Evolutionary conservation across 257 asterid species (phyloP).

Genomic region (Prunella vulgaris): DNA sequence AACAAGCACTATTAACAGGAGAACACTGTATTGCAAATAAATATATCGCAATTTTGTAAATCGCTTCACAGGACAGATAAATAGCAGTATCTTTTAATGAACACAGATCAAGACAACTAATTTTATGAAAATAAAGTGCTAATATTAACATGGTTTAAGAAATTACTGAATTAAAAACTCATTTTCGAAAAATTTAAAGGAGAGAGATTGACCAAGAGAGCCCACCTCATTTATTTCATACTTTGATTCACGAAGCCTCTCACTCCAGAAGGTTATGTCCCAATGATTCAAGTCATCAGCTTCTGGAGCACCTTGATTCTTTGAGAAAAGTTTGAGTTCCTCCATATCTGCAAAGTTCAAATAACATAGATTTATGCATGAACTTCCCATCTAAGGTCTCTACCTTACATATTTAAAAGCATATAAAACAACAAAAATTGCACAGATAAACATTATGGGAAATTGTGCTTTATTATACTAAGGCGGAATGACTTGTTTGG

Average conservation of each 20-base stretch:
- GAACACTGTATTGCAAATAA: background rate
- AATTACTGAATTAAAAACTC: background rate
- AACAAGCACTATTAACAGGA: background rate
- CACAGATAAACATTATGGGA: background rate
- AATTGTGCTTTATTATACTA: background rate
- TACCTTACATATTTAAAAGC: background rate
- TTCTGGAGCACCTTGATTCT: constrained; percentile 79
- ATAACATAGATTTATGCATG: constrained; percentile 9
- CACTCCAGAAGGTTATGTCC: constrained; percentile 91
- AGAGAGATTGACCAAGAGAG: constrained; percentile 6
- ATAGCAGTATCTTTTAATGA: background rate
- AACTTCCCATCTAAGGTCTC: constrained; percentile 10
- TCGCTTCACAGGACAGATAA: background rate
- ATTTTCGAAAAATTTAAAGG: background rate
- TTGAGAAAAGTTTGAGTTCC: constrained; percentile 68
- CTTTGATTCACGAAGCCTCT: constrained; percentile 91
- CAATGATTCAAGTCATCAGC: constrained; percentile 78
- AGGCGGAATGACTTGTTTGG: constrained; percentile 1
- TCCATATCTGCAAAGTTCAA: constrained; percentile 59
- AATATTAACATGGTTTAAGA: background rate
- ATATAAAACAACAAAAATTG: background rate
- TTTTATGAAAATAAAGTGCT: background rate
- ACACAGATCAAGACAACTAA: background rate
- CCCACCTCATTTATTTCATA: constrained; percentile 88
- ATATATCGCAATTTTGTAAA: background rate